Percentiles rank a stretch among this genome's conserved stretches.
Evolutionary conservation across 2,329 filamentous ascomycete genomes (phyloP).

Genomic region (Ascochyta viciae-villosae): DNA sequence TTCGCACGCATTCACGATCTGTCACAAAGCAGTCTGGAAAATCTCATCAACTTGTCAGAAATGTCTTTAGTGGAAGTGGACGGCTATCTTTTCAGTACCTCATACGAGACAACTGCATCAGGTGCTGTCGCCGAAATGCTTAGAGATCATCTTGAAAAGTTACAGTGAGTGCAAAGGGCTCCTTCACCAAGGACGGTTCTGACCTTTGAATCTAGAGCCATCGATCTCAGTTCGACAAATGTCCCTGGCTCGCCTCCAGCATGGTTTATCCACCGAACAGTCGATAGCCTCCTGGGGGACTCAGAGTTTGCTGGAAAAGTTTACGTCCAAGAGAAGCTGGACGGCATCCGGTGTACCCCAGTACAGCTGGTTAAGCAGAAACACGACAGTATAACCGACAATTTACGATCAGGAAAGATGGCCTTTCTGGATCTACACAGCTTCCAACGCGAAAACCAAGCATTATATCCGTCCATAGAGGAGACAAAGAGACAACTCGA

Average conservation of each 20-base stretch:
- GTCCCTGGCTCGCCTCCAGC: conserved; percentile 33
- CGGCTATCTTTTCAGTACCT: conserved; percentile 25
- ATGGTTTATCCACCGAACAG: conserved; percentile 29
- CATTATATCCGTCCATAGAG: conserved; percentile 24
- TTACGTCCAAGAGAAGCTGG: conserved; percentile 18
- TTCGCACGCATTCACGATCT: conserved; percentile 34
- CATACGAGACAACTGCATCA: conserved; percentile 22
- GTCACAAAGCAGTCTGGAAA: conserved; percentile 29
- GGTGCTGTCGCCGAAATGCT: conserved; percentile 18
- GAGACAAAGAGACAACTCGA: conserved; percentile 25
- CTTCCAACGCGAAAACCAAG: conserved; percentile 24
- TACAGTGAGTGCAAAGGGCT: conserved; percentile 22
- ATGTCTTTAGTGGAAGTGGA: conserved; percentile 22
- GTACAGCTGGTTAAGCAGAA: conserved; percentile 25
- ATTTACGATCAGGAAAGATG: conserved; percentile 28
- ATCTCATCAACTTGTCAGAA: conserved; percentile 23
- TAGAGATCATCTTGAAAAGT: conserved; percentile 14
- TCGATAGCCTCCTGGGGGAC: conserved; percentile 18
- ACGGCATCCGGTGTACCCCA: conserved; percentile 32
- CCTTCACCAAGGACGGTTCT: not conserved
- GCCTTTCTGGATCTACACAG: conserved; percentile 31
- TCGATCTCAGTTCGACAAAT: conserved; percentile 22
- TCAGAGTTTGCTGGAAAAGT: conserved; percentile 22
- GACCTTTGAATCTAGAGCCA: conserved; percentile 17
- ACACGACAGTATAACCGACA: conserved; percentile 25